Evolutionary conservation across 148 eudicot genomes (phyloP).

Genomic region (Euryodendron excelsum): DNA sequence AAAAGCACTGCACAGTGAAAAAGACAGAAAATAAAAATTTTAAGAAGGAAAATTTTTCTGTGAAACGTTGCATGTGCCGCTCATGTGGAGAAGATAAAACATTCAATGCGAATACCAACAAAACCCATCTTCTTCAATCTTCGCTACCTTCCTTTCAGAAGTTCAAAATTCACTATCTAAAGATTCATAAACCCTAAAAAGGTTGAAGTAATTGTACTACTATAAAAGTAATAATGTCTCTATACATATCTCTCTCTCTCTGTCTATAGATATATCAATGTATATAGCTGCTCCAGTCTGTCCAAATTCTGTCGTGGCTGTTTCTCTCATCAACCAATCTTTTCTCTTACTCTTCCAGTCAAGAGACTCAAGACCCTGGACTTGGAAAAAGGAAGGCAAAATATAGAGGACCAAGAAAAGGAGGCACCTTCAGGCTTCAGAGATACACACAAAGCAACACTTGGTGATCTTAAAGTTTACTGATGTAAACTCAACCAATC

Average conservation of each 20-base stretch:
- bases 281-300: neutral
- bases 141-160: neutral
- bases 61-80: no score
- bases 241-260: neutral
- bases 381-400: neutral
- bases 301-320: neutral
- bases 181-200: neutral
- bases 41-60: no score
- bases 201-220: no score
- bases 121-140: neutral
- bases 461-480: slow-evolving; percentile 6
- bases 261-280: no score
- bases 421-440: neutral
- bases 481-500: neutral
- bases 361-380: neutral
- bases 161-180: neutral
- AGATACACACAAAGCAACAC: neutral
- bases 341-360: neutral
- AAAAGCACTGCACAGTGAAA: no score
- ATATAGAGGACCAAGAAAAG: neutral
- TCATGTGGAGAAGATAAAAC: no score
- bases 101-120: no score
- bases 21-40: no score
- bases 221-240: no score
- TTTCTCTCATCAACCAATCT: slow-evolving; percentile 4